phyloP scores from a whole-genome alignment of 148 eudicot genomes.

The Fagopyrum tataricum region DNA sequence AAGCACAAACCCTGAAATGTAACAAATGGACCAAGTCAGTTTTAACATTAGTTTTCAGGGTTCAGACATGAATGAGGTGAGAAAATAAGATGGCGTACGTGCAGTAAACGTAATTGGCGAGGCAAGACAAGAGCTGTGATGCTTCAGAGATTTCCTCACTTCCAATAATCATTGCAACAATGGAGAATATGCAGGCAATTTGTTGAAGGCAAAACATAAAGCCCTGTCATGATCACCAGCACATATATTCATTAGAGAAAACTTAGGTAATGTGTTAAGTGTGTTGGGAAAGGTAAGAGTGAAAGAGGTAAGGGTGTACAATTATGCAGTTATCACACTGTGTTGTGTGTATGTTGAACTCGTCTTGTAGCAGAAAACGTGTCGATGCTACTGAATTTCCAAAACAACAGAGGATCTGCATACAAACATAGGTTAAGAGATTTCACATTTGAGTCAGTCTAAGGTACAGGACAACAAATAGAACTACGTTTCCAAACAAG shows the following conservation, averaged over 20 bases:
- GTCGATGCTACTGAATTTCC: slow-evolving; percentile 92
- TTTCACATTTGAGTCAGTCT: background rate
- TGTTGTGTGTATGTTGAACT: slow-evolving; percentile 95
- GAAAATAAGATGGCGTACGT: slow-evolving; percentile 38
- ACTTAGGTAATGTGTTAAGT: background rate
- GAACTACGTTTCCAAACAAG: too few relatives aligned
- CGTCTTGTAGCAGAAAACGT: slow-evolving; percentile 89
- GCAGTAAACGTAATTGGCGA: slow-evolving; percentile 80
- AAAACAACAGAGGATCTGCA: slow-evolving; percentile 68
- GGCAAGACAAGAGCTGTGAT: slow-evolving; percentile 56
- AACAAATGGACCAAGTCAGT: slow-evolving; percentile 20
- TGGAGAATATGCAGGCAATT: slow-evolving; percentile 86
- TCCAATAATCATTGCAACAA: slow-evolving; percentile 81
- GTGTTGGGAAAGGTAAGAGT: background rate
- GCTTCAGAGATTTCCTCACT: slow-evolving; percentile 77
- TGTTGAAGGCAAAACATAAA: slow-evolving; percentile 89
- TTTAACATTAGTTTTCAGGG: background rate
- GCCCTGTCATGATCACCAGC: slow-evolving; percentile 36
- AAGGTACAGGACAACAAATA: background rate
- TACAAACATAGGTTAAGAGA: background rate
- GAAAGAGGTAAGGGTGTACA: slow-evolving; percentile 38
- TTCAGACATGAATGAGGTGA: background rate
- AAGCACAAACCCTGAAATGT: slow-evolving; percentile 80
- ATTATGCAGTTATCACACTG: slow-evolving; percentile 96
- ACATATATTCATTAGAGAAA: background rate